Conservation (phyloP, 257 asterid genomes). For the Vinca minor region DNA sequence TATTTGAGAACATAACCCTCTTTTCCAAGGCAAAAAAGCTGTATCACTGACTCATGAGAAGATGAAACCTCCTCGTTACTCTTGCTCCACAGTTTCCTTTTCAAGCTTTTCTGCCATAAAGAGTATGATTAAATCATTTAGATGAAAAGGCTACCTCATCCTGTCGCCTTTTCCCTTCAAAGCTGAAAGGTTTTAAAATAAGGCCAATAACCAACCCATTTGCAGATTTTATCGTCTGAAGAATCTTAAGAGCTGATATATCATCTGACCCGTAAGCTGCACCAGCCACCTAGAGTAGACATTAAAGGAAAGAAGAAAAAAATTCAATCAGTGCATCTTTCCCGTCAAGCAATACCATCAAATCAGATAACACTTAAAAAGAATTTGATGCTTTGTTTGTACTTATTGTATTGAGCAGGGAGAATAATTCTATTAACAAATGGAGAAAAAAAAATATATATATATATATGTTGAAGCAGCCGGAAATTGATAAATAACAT, state of each 20-base stretch:
- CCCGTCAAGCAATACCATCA: constrained; percentile 6
- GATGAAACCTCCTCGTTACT: not conserved
- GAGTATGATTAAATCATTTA: not conserved
- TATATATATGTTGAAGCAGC: too few relatives aligned
- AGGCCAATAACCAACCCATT: constrained; percentile 65
- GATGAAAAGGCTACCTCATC: constrained; percentile 47
- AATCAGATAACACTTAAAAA: not conserved
- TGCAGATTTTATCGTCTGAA: constrained; percentile 46
- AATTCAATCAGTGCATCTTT: not conserved
- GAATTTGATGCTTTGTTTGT: constrained; percentile 4
- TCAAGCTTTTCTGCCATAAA: not conserved
- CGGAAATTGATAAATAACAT: too few relatives aligned
- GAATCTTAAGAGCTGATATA: constrained; percentile 58
- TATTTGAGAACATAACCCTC: not conserved
- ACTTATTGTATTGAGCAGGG: not conserved
- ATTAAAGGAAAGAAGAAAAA: constrained; percentile 7
- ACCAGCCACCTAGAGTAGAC: constrained; percentile 65
- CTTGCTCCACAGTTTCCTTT: not conserved
- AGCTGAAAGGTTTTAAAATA: constrained; percentile 83
- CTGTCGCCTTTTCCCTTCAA: constrained; percentile 90
- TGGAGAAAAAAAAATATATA: too few relatives aligned
- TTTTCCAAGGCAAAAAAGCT: not conserved
- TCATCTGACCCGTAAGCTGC: constrained; percentile 81
- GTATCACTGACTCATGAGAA: not conserved
- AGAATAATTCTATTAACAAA: too few relatives aligned